A percentile compares a stretch with the other conserved stretches of the same genome.
Conservation (phyloP, 2,329 filamentous ascomycete genomes). For the Metarhizium humberi region DNA sequence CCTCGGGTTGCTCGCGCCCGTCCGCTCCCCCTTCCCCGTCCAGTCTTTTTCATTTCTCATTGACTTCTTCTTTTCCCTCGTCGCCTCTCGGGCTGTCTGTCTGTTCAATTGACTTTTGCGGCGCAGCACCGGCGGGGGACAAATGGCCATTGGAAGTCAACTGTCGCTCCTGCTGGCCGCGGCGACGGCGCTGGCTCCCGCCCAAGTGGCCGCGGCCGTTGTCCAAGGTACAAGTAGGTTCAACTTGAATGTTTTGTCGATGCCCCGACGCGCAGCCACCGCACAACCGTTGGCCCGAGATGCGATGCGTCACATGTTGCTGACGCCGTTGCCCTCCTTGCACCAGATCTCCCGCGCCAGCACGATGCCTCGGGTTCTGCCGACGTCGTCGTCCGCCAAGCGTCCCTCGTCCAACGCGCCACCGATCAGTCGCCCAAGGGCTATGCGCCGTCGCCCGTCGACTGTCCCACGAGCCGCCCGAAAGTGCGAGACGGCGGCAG, state of each 20-base stretch:
- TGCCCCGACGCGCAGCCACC: too few relatives aligned
- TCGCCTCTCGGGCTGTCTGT: background rate
- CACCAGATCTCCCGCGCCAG: background rate
- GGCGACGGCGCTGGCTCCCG: conserved; percentile 2
- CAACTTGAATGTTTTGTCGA: too few relatives aligned
- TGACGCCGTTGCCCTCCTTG: too few relatives aligned
- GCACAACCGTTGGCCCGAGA: too few relatives aligned
- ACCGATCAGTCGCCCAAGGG: conserved; percentile 31
- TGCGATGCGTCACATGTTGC: too few relatives aligned
- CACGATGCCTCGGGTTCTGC: background rate
- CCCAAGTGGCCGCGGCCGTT: background rate
- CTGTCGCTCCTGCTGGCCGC: conserved; percentile 10
- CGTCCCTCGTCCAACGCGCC: conserved; percentile 15
- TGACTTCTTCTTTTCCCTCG: background rate
- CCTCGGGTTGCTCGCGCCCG: background rate
- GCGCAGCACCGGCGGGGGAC: background rate
- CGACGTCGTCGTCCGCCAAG: background rate
- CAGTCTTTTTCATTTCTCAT: background rate
- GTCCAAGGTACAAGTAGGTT: background rate
- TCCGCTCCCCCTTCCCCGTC: background rate
- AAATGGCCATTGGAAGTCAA: conserved; percentile 6
- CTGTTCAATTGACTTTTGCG: background rate
- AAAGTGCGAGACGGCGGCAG: conserved; percentile 51
- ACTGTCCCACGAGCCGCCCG: conserved; percentile 63
- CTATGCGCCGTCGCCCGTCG: conserved; percentile 60